phyloP scores from a whole-genome alignment of 2,329 filamentous ascomycete species.

The Gremmenia infestans region DNA sequence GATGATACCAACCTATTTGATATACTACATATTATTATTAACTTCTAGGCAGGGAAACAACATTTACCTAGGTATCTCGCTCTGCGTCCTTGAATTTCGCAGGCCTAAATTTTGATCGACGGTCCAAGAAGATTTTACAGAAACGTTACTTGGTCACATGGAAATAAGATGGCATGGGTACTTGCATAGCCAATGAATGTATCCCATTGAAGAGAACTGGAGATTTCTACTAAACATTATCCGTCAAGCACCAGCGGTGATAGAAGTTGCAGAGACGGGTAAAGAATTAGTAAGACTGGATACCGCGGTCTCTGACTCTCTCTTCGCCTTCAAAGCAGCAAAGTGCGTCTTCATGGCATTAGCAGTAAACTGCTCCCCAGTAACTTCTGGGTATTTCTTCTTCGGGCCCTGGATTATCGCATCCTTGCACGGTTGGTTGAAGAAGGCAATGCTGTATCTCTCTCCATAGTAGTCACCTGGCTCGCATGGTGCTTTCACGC shows the following conservation, averaged over 20 bases:
- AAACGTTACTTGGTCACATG: too few species aligned
- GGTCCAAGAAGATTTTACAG: too few species aligned
- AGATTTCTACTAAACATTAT: too few species aligned
- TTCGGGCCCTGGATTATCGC: constrained; percentile 52
- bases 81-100: too few species aligned
- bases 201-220: too few species aligned
- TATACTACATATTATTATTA: too few species aligned
- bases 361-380: constrained; percentile 52
- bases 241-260: not conserved
- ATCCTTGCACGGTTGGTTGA: constrained; percentile 55
- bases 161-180: too few species aligned
- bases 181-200: too few species aligned
- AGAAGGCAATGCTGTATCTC: constrained; percentile 59
- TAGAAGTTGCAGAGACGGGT: not conserved
- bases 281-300: not conserved
- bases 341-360: constrained; percentile 51
- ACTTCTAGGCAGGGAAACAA: too few species aligned
- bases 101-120: too few species aligned
- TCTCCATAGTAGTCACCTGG: constrained; percentile 50
- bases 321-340: constrained; percentile 42
- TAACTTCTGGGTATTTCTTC: constrained; percentile 56
- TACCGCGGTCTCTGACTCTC: constrained; percentile 22
- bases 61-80: too few species aligned
- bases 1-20: too few species aligned
- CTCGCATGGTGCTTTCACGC: constrained; percentile 54